These are phyloP conservation scores for Aspergillus neoniger DNA, from an alignment of 2,329 filamentous ascomycete genomes.

Conservation along the genomic window DNA sequence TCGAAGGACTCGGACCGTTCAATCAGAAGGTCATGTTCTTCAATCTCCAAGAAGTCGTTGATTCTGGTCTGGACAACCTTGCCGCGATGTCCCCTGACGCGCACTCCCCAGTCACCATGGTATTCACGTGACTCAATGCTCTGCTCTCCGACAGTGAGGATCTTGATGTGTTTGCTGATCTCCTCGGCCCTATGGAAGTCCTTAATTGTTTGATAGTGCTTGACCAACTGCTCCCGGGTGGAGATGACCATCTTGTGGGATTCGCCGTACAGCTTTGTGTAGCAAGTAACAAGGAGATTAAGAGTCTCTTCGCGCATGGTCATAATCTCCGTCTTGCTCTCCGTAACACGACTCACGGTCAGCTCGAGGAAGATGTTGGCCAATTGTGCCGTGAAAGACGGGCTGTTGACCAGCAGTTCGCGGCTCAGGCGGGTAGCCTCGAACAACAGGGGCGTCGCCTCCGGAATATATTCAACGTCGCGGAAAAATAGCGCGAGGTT, in stretches of 20 bases:
- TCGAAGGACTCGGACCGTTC: conserved; percentile 33
- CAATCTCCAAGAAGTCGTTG: conserved; percentile 38
- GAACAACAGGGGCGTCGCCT: conserved; percentile 47
- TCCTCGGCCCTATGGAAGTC: conserved; percentile 50
- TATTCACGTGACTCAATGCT: conserved; percentile 21
- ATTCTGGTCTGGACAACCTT: conserved; percentile 17
- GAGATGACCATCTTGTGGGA: conserved; percentile 50
- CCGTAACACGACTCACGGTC: conserved; percentile 39
- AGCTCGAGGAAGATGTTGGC: conserved; percentile 49
- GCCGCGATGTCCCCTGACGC: conserved; percentile 35
- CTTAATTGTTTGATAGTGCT: conserved; percentile 52
- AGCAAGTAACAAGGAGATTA: conserved; percentile 50
- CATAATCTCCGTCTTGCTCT: conserved; percentile 36
- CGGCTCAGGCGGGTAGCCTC: conserved; percentile 45
- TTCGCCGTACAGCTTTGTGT: conserved; percentile 51
- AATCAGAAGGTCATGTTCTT: conserved; percentile 45
- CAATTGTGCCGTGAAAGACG: conserved; percentile 51
- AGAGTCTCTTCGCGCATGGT: conserved; percentile 49
- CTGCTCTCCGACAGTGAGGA: conserved; percentile 30
- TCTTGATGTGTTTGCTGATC: conserved; percentile 30
- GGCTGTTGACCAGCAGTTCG: conserved; percentile 42
- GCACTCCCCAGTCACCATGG: conserved; percentile 31
- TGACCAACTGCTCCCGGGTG: conserved; percentile 48
- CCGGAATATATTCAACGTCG: conserved; percentile 28
- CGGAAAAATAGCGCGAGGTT: conserved; percentile 44